A percentile compares a stretch with the other conserved stretches of the same genome.
phyloP scores from a whole-genome alignment of 495 filamentous ascomycete species.

The Tuber brumale region DNA sequence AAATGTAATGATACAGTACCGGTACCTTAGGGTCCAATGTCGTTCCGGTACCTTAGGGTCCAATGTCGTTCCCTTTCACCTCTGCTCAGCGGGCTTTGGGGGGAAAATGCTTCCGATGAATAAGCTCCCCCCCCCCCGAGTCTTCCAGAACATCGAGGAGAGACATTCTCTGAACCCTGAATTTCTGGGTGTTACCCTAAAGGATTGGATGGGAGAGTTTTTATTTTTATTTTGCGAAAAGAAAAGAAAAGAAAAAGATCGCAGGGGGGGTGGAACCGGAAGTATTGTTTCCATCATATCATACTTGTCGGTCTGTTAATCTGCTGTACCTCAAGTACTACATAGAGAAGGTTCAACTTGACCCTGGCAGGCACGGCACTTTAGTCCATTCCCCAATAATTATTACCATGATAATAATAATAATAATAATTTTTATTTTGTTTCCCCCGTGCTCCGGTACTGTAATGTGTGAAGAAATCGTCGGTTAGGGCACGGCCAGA shows the following conservation, averaged over 20 bases:
- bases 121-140: neutral
- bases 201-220: neutral
- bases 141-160: neutral
- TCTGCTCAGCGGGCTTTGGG: neutral
- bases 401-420: too few relatives aligned
- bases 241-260: neutral
- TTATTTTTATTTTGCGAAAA: neutral
- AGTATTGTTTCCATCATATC: neutral
- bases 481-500: neutral
- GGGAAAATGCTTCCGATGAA: neutral
- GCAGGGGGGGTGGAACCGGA: neutral
- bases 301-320: neutral
- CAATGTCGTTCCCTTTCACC: neutral
- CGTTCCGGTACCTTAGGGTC: neutral
- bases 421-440: neutral
- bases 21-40: neutral
- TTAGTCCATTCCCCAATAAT: neutral
- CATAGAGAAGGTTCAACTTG: neutral
- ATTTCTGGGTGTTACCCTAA: neutral
- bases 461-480: neutral
- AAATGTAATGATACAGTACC: neutral
- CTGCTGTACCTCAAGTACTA: neutral
- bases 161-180: neutral
- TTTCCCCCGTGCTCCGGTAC: neutral
- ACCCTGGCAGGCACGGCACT: too few relatives aligned